Conservation (phyloP, 2,329 filamentous ascomycete species). For the Periconia digitata region DNA sequence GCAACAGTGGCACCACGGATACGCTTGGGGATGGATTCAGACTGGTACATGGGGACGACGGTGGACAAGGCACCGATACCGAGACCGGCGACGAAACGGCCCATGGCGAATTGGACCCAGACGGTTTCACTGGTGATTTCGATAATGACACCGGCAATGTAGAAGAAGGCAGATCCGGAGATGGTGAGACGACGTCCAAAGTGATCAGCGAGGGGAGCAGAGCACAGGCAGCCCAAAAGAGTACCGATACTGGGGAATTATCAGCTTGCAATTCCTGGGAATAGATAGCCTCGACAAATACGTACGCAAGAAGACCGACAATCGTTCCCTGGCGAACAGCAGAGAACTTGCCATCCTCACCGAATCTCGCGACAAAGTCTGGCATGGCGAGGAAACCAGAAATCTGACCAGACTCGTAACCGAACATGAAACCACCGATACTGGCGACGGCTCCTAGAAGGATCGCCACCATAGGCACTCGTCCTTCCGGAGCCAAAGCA, state of each 20-base stretch:
- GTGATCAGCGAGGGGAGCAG: constrained; percentile 61
- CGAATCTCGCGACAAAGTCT: constrained; percentile 37
- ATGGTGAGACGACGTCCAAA: constrained; percentile 65
- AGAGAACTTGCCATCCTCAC: constrained; percentile 35
- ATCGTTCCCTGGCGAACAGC: constrained; percentile 38
- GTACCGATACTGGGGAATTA: constrained; percentile 58
- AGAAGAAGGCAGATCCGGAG: constrained; percentile 62
- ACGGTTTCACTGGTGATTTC: constrained; percentile 61
- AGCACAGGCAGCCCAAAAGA: constrained; percentile 68
- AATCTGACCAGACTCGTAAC: constrained; percentile 32
- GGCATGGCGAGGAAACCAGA: constrained; percentile 39
- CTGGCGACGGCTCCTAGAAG: constrained; percentile 35
- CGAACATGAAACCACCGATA: constrained; percentile 42
- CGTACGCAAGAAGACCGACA: constrained; percentile 39
- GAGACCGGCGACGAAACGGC: constrained; percentile 65
- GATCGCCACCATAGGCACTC: constrained; percentile 29
- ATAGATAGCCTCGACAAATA: not conserved
- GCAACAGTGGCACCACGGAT: constrained; percentile 65
- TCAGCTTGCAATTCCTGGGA: constrained; percentile 6
- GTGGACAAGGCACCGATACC: constrained; percentile 68
- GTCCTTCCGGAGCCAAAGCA: constrained; percentile 16
- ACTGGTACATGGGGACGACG: constrained; percentile 62
- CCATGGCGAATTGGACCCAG: constrained; percentile 67
- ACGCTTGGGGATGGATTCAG: constrained; percentile 64
- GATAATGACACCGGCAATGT: constrained; percentile 65